Evolutionary conservation across 2,329 filamentous ascomycete genomes (phyloP), one percentile per base, ranked within the genome.

Genomic region (Colletotrichum lindemuthianum): DNA sequence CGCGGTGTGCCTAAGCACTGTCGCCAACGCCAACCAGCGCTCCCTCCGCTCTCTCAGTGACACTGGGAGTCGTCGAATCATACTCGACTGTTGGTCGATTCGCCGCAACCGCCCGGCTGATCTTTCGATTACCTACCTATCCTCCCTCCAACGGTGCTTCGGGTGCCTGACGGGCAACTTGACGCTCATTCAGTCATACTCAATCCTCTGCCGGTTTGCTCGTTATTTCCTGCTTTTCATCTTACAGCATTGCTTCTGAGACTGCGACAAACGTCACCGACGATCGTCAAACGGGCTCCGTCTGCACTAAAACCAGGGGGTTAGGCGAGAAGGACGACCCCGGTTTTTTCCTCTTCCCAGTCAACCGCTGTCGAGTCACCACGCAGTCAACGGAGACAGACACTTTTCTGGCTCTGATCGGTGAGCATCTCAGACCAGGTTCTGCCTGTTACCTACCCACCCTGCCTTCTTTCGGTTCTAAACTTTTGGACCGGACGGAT

Each of bases 381-480:
- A 54, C 57, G 24, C 24, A 24, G 24, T 24, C 24, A 24, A 24
- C 24, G 24, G 24, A 24, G 24, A 24, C 24, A 24, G 24, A 15
- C 50, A 40, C 49, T 44, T 49, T 60, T 43, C 24, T 36, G 24
- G 24, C 49, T 33, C 39, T 50, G 61, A 58, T 56, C 61, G 61
- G 61, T 65, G 61, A 65, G 24, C 24, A 56, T 51, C 59, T 51
- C 51, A 52, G 51, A 61, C 61, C 58, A 61, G 61, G 61, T 65
- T 10, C 36, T 48, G 61, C 61, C 61, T 57, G 61, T 40, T 37
- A 61, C 45, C 50, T 60, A 41, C 51, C 61, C 61, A 57, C 58
- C 59, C 15, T n/a, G 32, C 24, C 24, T 24, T 52, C 57, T 52
- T 47, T 65, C 51, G 47, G n/a, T 16, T 58, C 55, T 45, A 58